Evolutionary conservation across 2,329 filamentous ascomycete genomes (phyloP), one percentile per base, ranked within the genome.

Genomic region (Colletotrichum sp.): DNA sequence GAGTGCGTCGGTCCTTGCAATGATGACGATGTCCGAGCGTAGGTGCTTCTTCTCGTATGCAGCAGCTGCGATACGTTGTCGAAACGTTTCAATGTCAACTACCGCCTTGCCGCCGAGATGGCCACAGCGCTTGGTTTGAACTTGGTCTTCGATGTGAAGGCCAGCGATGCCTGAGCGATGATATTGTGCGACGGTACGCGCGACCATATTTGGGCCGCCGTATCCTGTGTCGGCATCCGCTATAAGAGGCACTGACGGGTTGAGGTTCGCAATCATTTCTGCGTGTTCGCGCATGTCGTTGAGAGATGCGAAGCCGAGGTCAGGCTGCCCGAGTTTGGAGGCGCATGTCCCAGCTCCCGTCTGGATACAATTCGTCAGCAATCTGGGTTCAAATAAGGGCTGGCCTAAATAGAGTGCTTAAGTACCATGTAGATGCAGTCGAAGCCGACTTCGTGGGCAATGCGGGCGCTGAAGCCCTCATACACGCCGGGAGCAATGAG

Each of bases 321-420:
- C 44, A 52, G 44, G 44, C 44, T 52, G 44, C 44, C 44, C 44
- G n/a, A 52, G 44, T 13, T 52, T 52, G 3, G 44, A 52, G n/a
- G 44, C 44, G n/a, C 44, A 52, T 52, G 44, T 22, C 44, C 44
- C 44, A 52, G 44, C 44, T 52, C 44, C 44, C 11, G 44, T 49
- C 44, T 49, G 19, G 19, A 22, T 2, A 22, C 44, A 0, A 13
- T 22, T n/a, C 44, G 19, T 49, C 2, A 49, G 44, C 0, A 49
- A 49, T 12, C 44, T n/a, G 2, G 44, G 11, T 49, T 22, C 19
- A 22, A n/a, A 49, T 22, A 16, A 49, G 0, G 11, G n/a, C 19
- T 49, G 44, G 1, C n/a, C 44, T 2, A 5, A 22, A 22, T 0
- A 12, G 9, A 49, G 0, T 49, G 6, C 44, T 52, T 4, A 1